A percentile compares a stretch with the other conserved stretches of the same genome.
phyloP scores from a whole-genome alignment of 768 basidiomycete species.

The Kwoniella sp. region DNA sequence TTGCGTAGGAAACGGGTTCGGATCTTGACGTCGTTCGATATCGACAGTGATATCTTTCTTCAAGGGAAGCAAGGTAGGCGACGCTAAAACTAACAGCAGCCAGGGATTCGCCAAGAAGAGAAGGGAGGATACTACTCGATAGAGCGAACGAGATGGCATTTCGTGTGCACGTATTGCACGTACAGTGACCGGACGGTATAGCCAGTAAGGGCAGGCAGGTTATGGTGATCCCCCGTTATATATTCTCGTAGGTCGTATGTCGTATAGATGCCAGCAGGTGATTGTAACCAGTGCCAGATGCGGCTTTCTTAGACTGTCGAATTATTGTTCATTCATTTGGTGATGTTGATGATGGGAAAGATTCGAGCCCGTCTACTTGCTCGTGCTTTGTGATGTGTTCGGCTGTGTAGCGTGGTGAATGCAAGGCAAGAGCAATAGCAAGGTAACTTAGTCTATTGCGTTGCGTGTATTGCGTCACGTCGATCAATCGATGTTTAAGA shows the following conservation, averaged over 20 bases:
- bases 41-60: too few species aligned
- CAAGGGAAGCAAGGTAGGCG: background rate
- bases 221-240: too few species aligned
- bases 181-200: too few species aligned
- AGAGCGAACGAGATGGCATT: background rate
- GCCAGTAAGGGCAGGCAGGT: too few species aligned
- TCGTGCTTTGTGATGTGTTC: too few species aligned
- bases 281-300: too few species aligned
- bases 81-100: background rate
- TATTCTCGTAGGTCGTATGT: too few species aligned
- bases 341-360: too few species aligned
- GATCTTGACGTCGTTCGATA: background rate
- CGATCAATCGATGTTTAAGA: background rate
- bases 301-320: too few species aligned
- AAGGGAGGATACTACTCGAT: background rate
- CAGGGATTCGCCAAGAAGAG: background rate
- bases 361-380: too few species aligned
- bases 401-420: background rate
- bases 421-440: background rate
- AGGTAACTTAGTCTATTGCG: background rate
- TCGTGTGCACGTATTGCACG: background rate
- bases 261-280: too few species aligned
- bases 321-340: too few species aligned
- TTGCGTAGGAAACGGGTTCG: background rate
- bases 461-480: background rate